phyloP scores from a whole-genome alignment of 2,329 filamentous ascomycete genomes.

The Aspergillus persii region DNA sequence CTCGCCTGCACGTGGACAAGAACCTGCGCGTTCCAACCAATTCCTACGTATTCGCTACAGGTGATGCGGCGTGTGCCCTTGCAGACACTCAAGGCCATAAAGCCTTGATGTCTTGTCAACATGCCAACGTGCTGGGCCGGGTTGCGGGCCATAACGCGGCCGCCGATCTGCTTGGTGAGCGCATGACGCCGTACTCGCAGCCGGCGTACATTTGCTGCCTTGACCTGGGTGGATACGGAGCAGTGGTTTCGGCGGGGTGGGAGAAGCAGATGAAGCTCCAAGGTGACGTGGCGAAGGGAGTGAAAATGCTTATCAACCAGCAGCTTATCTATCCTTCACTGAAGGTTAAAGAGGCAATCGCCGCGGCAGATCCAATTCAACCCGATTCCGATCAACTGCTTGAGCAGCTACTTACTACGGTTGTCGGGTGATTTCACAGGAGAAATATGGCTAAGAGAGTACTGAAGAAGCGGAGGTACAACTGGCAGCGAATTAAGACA shows the following conservation, averaged over 20 bases:
- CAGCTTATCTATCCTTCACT: constrained; percentile 36
- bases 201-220: constrained; percentile 33
- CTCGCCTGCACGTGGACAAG: constrained; percentile 30
- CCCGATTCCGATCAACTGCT: constrained; percentile 14
- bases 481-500: too few species aligned
- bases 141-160: constrained; percentile 35
- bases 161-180: constrained; percentile 31
- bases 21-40: constrained; percentile 26
- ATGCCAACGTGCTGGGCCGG: constrained; percentile 37
- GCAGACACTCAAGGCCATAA: constrained; percentile 25
- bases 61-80: constrained; percentile 31
- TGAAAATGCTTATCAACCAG: constrained; percentile 36
- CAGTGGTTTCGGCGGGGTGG: constrained; percentile 29
- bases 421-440: not conserved
- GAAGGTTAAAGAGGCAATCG: constrained; percentile 22
- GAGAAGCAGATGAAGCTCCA: constrained; percentile 27
- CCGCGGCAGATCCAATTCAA: constrained; percentile 21
- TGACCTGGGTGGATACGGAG: constrained; percentile 35
- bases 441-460: too few species aligned
- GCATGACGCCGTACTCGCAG: constrained; percentile 29
- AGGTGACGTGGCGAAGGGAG: constrained; percentile 30
- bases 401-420: not conserved
- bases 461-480: too few species aligned
- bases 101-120: constrained; percentile 42
- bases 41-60: constrained; percentile 32